These are phyloP conservation scores for Vanilla planifolia DNA, from an alignment of 106 monocot species.

Conservation along the genomic window DNA sequence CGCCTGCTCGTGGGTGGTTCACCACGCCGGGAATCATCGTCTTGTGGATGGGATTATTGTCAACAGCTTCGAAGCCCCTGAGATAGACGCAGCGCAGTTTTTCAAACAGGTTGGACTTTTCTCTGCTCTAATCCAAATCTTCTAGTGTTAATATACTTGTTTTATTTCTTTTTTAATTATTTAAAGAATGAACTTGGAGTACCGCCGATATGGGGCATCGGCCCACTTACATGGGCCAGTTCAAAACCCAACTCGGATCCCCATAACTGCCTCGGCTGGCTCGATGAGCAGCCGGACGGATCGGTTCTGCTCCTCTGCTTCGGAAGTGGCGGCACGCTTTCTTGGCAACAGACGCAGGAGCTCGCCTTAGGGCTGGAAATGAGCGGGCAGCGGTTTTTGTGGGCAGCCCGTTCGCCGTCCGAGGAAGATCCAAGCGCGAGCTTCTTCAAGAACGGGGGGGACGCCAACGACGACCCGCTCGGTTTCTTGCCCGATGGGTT, in stretches of 20 bases:
- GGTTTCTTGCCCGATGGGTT: conserved; percentile 17
- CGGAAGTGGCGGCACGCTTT: conserved; percentile 24
- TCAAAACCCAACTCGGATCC: neutral
- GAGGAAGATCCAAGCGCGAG: neutral
- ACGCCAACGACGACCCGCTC: conserved; percentile 9
- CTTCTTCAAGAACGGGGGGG: neutral
- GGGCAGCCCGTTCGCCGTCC: conserved; percentile 22
- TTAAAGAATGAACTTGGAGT: neutral
- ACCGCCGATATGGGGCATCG: neutral
- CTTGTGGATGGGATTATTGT: neutral
- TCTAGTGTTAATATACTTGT: too few species aligned
- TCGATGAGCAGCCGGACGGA: conserved; percentile 18
- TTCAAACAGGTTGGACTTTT: too few species aligned
- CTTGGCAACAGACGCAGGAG: conserved; percentile 17
- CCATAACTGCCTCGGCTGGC: conserved; percentile 18
- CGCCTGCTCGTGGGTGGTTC: neutral
- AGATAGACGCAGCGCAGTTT: neutral
- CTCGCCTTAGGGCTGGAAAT: conserved; percentile 26
- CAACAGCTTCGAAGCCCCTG: neutral
- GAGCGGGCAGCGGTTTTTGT: conserved; percentile 28
- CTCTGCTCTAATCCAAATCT: too few species aligned
- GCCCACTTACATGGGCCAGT: neutral
- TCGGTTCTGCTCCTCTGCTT: conserved; percentile 28
- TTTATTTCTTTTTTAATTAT: too few species aligned
- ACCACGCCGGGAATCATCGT: neutral